Base-by-base conservation (phyloP, 2,329 filamentous ascomycete species). In the Fusarium longipes region DNA sequence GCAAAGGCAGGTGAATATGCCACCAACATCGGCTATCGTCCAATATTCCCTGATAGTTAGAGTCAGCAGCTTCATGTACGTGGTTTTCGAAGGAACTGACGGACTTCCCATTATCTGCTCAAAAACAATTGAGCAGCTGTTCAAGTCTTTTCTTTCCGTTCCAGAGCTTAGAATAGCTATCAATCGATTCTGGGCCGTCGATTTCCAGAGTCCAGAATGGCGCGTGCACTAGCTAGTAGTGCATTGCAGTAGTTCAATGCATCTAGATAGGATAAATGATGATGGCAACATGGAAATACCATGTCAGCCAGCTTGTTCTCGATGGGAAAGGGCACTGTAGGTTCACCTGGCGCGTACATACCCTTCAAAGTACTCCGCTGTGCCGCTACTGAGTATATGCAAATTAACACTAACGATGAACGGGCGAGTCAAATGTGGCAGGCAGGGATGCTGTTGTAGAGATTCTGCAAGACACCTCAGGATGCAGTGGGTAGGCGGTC, bases 221-320 rank as follows among this genome's bases (percentile, higher is more conserved):
- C 60, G 59, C 45, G 59, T 55, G 47, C 65, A 65, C 71, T 73
- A 73, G 67, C 71, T 73, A 73, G 67, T 47, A 61, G 51, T 29
- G 50, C 48, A 35, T 25, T 71, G 71, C 71, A 73, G 71, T 73
- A 72, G 71, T 58, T 68, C 47, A 56, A 67, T 73, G 68, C 68
- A 71, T 45, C 51, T 58, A 45, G 51, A 55, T 38, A 57, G 49
- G 47, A 53, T 59, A 57, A 58, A 63, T 20, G 51, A 30, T 38
- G 61, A 64, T 64, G 49, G 44, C 44, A 54, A 51, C 63, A 66
- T 63, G 53, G 63, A 55, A 65, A 63, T 59, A 58, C 36, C 52
- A 68, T 64, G 52, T 27, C 35, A 55, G 50, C 53, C 35, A 50
- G 44, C 40, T 51, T 44, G 49, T 38, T 56, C 38, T 40, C 22